Base-by-base conservation (phyloP, 768 basidiomycete genomes). In the Saitozyma podzolica region DNA sequence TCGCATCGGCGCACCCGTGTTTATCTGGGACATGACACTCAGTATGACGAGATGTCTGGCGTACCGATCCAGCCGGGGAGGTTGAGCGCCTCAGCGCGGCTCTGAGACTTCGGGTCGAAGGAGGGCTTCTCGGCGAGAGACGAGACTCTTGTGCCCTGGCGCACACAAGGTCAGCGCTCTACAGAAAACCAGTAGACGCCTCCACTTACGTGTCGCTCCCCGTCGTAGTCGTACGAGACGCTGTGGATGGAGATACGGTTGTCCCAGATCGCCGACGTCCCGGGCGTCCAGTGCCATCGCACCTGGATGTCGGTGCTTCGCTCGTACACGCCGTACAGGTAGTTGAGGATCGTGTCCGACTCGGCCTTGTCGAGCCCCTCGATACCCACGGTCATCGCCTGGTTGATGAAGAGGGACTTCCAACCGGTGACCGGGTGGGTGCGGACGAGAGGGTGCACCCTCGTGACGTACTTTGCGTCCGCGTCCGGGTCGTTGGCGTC, bases 171-270 rank as follows among this genome's bases (percentile, higher is more conserved):
- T 29, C 29, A 29, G 29, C 29, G 29, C 29, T 5, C 29, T 29
- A 29, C 29, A 29, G 29, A 29, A 29, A 29, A 29, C 29, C 29
- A 29, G 29, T 29, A 29, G 29, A 29, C 29, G 5, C 29, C 29
- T 20, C 40, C 16, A 56, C 58, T 51, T 20, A 79, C 74, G 51
- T 72, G 69, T 52, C 84, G 79, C 29, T 68, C 66, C 16, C 73
- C 74, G 6, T 62, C 64, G 66, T 82, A 83, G 62, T 83, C 82
- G 65, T 76, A 80, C 0, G 79, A 78, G 7, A 80, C 81, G 14
- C 73, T 70, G 62, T 82, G 81, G 56, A 76, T 73, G 9, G 69
- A 75, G 10, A 66, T 62, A 50, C 74, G 58, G 65, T 81, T 81
- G 69, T 80, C 75, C 80, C 80, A 80, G 60, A 80, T 77, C 16